phyloP scores from a whole-genome alignment of 2,329 filamentous ascomycete genomes.

The Sarocladium strictum region DNA sequence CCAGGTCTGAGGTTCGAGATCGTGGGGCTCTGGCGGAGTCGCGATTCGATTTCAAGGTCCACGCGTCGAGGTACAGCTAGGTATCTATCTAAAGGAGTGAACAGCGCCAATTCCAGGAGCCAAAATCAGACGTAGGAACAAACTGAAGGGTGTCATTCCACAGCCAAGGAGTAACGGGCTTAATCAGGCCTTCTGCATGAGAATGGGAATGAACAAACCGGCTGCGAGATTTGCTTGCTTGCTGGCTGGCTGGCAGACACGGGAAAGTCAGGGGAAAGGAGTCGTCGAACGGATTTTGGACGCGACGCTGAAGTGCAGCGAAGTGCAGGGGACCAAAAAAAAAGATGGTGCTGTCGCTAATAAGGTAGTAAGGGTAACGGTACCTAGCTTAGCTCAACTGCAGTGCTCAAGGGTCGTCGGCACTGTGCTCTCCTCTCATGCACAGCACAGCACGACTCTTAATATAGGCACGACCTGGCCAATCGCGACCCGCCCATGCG shows the following conservation, averaged over 20 bases:
- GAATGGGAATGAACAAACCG: neutral
- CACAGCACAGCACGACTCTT: too few species aligned
- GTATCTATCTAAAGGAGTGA: neutral
- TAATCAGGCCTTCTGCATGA: neutral
- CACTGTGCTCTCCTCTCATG: neutral
- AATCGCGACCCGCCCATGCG: slow-evolving; percentile 7
- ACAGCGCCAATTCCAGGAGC: neutral
- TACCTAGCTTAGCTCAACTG: too few species aligned
- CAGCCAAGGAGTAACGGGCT: neutral
- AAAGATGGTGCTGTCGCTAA: neutral
- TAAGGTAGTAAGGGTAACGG: too few species aligned
- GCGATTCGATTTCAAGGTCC: neutral
- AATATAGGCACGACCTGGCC: neutral
- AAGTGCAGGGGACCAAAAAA: neutral
- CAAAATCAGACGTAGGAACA: neutral
- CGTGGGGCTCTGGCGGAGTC: neutral
- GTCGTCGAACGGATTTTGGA: neutral
- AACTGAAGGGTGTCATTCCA: neutral
- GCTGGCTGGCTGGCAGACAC: neutral
- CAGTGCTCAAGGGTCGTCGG: too few species aligned
- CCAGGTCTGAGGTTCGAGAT: neutral
- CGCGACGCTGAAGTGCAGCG: neutral
- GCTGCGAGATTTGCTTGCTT: neutral
- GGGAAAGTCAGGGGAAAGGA: neutral
- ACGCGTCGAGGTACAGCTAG: slow-evolving; percentile 1